Evolutionary conservation across 768 basidiomycete species (phyloP).

Genomic region (Xerocomus potaroensis): DNA sequence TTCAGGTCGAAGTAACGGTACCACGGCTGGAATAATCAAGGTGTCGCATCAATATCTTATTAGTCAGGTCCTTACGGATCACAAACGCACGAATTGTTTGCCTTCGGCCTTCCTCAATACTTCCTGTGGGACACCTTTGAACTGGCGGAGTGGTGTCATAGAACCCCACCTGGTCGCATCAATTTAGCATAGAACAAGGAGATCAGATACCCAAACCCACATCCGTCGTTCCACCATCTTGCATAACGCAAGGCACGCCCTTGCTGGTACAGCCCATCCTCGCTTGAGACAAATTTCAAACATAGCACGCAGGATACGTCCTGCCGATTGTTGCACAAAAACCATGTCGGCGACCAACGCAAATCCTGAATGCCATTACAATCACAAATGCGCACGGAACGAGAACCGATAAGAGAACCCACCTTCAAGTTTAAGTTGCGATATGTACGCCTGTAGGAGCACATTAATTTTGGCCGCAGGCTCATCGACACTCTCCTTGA

Average conservation of each 20-base stretch:
- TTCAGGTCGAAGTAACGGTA: slow-evolving; percentile 93
- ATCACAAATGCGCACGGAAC: not conserved
- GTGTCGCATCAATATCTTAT: not conserved
- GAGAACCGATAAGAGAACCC: slow-evolving; percentile 3
- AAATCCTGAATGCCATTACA: slow-evolving; percentile 45
- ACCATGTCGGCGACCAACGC: slow-evolving; percentile 91
- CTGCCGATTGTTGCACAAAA: slow-evolving; percentile 95
- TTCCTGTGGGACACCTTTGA: slow-evolving; percentile 84
- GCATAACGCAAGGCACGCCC: slow-evolving; percentile 87
- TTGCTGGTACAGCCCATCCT: slow-evolving; percentile 95
- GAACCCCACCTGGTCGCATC: slow-evolving; percentile 76
- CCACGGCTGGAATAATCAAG: slow-evolving; percentile 63
- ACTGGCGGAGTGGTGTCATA: slow-evolving; percentile 96
- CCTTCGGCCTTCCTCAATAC: slow-evolving; percentile 89
- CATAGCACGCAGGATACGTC: slow-evolving; percentile 93
- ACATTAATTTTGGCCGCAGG: slow-evolving; percentile 98
- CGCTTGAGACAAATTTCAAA: slow-evolving; percentile 97
- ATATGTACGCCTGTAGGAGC: slow-evolving; percentile 90
- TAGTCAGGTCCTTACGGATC: too few relatives aligned
- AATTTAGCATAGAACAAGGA: not conserved
- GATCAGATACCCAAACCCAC: slow-evolving; percentile 36
- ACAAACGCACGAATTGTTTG: slow-evolving; percentile 91
- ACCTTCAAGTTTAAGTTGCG: slow-evolving; percentile 89
- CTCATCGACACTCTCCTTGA: slow-evolving; percentile 95
- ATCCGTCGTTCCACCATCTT: slow-evolving; percentile 93